Conservation (phyloP, 768 basidiomycete species). For the Dentipellis fragilis region DNA sequence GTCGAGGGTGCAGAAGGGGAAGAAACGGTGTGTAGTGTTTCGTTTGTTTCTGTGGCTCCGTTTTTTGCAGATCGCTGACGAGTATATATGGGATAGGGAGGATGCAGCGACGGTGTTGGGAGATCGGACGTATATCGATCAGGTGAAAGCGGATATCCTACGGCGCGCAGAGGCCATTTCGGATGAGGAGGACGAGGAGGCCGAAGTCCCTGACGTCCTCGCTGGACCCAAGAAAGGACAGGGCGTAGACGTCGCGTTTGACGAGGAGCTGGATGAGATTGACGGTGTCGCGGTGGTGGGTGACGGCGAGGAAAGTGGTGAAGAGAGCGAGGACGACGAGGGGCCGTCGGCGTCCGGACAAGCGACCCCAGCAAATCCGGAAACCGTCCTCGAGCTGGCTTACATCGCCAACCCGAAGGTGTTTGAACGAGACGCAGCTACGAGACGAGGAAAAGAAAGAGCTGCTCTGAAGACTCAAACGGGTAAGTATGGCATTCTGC, state of each 20-base stretch:
- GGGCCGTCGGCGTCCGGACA: neutral
- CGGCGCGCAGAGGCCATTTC: conserved; percentile 61
- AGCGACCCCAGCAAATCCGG: conserved; percentile 23
- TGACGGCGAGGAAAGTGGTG: conserved; percentile 49
- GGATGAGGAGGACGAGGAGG: conserved; percentile 45
- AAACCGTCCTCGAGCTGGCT: conserved; percentile 64
- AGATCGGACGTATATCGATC: conserved; percentile 51
- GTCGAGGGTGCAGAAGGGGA: conserved; percentile 48
- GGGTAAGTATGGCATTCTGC: conserved; percentile 26
- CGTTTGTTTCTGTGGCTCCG: neutral
- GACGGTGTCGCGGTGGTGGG: conserved; percentile 38
- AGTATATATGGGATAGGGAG: conserved; percentile 24
- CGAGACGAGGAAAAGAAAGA: conserved; percentile 59
- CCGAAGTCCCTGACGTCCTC: conserved; percentile 21
- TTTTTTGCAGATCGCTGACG: neutral
- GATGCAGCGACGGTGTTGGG: conserved; percentile 35
- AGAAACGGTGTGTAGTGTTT: conserved; percentile 38
- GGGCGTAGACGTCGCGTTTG: conserved; percentile 28
- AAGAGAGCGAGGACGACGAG: conserved; percentile 27
- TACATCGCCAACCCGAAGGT: conserved; percentile 67
- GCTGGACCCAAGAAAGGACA: conserved; percentile 15
- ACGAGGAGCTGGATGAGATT: conserved; percentile 45
- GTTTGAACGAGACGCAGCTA: conserved; percentile 69
- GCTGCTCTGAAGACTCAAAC: conserved; percentile 60
- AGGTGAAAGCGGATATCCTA: conserved; percentile 79